phyloP scores from a whole-genome alignment of 805 yeast genomes.

The Candida odintsovae region DNA sequence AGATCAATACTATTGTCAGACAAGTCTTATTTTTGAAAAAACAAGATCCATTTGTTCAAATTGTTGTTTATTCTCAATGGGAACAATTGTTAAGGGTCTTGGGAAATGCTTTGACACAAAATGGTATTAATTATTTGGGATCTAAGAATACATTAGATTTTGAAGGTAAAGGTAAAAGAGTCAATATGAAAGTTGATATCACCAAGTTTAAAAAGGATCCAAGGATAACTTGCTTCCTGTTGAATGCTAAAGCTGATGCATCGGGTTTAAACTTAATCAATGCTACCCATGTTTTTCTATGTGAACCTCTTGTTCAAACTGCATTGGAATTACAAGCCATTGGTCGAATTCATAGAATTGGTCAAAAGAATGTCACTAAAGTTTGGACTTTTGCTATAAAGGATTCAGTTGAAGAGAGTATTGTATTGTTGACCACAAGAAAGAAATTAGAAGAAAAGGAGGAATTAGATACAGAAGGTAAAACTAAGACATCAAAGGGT shows the following conservation, averaged over 20 bases:
- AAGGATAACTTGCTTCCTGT: conserved; percentile 71
- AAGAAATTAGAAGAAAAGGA: conserved; percentile 40
- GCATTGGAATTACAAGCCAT: conserved; percentile 89
- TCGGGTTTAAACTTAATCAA: conserved; percentile 88
- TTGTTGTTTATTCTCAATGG: conserved; percentile 90
- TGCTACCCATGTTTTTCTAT: conserved; percentile 86
- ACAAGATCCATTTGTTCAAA: conserved; percentile 50
- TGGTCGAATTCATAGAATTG: conserved; percentile 87
- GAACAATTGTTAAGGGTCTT: conserved; percentile 62
- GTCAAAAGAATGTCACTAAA: conserved; percentile 73
- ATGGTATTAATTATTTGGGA: conserved; percentile 53
- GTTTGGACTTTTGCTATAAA: conserved; percentile 90
- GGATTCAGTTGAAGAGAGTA: conserved; percentile 85
- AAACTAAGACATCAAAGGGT: conserved; percentile 45
- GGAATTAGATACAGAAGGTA: conserved; percentile 47
- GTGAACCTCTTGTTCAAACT: conserved; percentile 89
- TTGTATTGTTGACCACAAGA: conserved; percentile 61
- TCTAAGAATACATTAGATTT: conserved; percentile 29
- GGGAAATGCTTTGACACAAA: conserved; percentile 56
- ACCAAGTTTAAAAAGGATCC: conserved; percentile 56
- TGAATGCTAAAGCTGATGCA: conserved; percentile 83
- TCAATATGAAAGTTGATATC: conserved; percentile 29
- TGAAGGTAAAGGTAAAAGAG: neutral
- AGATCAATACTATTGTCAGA: conserved; percentile 75
- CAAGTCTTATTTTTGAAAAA: conserved; percentile 60